These are phyloP conservation scores for Ophiostoma australiae DNA, from an alignment of 2,329 filamentous ascomycete genomes.

Conservation along the genomic window DNA sequence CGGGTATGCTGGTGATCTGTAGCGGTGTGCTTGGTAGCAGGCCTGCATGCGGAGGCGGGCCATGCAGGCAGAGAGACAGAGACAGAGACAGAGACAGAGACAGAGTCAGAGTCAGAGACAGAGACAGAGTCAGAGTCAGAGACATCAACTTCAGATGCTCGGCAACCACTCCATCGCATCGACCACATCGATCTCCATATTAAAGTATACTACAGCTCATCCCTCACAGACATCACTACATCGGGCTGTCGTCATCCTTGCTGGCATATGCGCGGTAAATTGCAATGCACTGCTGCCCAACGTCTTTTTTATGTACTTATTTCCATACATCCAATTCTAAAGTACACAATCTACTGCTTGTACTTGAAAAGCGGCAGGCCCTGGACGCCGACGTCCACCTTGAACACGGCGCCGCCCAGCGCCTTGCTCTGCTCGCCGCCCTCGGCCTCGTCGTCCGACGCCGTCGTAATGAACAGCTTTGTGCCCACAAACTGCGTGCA, in stretches of 20 bases:
- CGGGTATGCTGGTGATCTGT: slow-evolving; percentile 9
- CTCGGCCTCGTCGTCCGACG: slow-evolving; percentile 59
- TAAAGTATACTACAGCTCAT: too few species aligned
- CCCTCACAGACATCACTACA: too few species aligned
- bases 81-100: too few species aligned
- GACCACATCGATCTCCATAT: too few species aligned
- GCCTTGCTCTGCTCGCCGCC: slow-evolving; percentile 58
- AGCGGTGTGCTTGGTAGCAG: neutral
- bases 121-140: too few species aligned
- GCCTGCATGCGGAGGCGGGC: neutral
- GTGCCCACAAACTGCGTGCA: slow-evolving; percentile 75
- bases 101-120: too few species aligned
- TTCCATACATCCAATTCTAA: too few species aligned
- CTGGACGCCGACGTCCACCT: slow-evolving; percentile 67
- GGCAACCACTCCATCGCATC: too few species aligned
- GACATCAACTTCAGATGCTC: too few species aligned
- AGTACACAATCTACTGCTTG: slow-evolving; percentile 35
- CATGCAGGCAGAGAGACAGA: neutral
- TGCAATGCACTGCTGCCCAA: slow-evolving; percentile 1
- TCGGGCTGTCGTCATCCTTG: neutral
- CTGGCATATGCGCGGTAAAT: neutral
- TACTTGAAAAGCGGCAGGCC: slow-evolving; percentile 63
- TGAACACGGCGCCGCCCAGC: slow-evolving; percentile 68
- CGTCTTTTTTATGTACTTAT: neutral
- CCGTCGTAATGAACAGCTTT: slow-evolving; percentile 73